phyloP scores from a whole-genome alignment of 345 rosid species.

The Crucihimalaya himalaica region DNA sequence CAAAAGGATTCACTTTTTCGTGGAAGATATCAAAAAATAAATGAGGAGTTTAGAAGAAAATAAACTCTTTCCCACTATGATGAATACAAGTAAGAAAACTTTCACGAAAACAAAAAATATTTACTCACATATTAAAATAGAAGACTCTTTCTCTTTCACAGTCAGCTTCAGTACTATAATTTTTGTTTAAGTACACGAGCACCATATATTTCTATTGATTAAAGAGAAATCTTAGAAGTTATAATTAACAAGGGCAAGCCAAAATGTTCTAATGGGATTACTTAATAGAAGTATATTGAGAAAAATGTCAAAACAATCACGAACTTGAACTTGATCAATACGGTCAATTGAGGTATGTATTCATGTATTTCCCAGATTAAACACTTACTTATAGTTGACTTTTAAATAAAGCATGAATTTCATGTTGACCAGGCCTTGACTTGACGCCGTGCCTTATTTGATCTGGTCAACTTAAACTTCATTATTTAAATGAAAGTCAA shows the following conservation, averaged over 20 bases:
- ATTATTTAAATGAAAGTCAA: too few species aligned
- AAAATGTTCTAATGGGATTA: background rate
- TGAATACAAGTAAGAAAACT: slow-evolving; percentile 17
- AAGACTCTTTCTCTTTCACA: background rate
- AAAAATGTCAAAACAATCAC: too few species aligned
- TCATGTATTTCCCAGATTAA: too few species aligned
- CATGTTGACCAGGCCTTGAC: too few species aligned
- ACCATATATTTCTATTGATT: background rate
- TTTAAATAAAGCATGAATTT: too few species aligned
- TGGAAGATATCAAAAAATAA: slow-evolving; percentile 37
- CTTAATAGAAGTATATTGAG: background rate
- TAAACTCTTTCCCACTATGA: slow-evolving; percentile 24
- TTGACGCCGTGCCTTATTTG: too few species aligned
- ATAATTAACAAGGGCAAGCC: background rate
- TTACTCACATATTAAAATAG: background rate
- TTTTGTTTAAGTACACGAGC: background rate
- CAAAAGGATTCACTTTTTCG: slow-evolving; percentile 25
- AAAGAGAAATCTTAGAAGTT: background rate
- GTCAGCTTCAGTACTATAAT: slow-evolving; percentile 11
- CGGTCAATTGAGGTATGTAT: too few species aligned
- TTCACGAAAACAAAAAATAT: background rate
- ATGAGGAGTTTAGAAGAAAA: slow-evolving; percentile 24
- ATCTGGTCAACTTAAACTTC: too few species aligned
- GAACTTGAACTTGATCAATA: too few species aligned
- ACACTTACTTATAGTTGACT: too few species aligned